Evolutionary conservation across 169 alveolate species (phyloP).

Genomic region (Haemoproteus tartakovskyi): DNA sequence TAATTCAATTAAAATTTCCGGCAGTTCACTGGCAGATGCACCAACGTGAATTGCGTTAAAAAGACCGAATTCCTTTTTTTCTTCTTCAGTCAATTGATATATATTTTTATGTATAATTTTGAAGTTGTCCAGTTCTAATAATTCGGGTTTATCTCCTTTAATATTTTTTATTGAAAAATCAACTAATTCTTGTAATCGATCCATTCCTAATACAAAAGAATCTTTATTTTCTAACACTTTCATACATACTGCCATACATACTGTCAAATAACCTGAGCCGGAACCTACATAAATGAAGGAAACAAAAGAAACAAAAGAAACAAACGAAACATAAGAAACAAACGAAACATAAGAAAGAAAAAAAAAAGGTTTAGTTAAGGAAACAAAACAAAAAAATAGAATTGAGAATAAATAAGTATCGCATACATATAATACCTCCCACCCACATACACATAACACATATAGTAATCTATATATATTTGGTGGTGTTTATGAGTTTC

Average conservation of each 20-base stretch:
- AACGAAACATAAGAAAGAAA: background rate
- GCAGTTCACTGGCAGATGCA: slow-evolving; percentile 69
- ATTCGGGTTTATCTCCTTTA: slow-evolving; percentile 60
- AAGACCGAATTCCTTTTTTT: slow-evolving; percentile 35
- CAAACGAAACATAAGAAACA: background rate
- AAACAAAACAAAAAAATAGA: no score
- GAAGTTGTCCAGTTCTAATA: slow-evolving; percentile 39
- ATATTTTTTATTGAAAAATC: slow-evolving; percentile 42
- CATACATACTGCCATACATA: slow-evolving; percentile 58
- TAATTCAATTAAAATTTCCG: slow-evolving; percentile 34
- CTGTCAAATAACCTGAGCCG: slow-evolving; percentile 61
- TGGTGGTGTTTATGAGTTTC: no score
- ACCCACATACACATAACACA: no score
- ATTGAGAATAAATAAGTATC: no score
- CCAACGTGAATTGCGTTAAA: slow-evolving; percentile 67
- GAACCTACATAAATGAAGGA: slow-evolving; percentile 11
- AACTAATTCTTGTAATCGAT: slow-evolving; percentile 49
- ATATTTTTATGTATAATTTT: slow-evolving; percentile 62
- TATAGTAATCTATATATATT: no score
- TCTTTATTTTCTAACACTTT: slow-evolving; percentile 44
- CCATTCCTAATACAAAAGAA: slow-evolving; percentile 55
- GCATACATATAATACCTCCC: no score
- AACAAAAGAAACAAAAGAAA: background rate
- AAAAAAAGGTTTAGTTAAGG: no score
- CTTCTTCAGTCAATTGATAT: slow-evolving; percentile 54